phyloP scores from a whole-genome alignment of 2,329 filamentous ascomycete genomes.

The Colletotrichum sublineola region DNA sequence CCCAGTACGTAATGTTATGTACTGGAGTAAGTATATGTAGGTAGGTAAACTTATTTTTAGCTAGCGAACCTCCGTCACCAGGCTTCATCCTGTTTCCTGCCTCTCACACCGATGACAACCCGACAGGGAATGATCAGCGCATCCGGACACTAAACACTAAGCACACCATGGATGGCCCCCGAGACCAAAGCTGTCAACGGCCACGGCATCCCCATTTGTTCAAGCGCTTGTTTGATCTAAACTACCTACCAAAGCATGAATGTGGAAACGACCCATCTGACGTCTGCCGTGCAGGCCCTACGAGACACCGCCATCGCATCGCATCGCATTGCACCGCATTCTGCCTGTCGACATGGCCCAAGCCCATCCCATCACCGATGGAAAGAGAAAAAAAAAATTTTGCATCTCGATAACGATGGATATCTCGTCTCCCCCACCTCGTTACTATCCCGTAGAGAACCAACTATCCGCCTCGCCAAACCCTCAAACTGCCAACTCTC shows the following conservation, averaged over 20 bases:
- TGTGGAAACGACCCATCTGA: conserved; percentile 14
- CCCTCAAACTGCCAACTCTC: not conserved
- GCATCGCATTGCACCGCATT: not conserved
- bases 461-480: not conserved
- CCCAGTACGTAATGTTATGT: too few relatives aligned
- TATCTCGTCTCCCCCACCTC: not conserved
- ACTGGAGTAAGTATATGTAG: too few relatives aligned
- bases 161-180: not conserved
- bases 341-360: conserved; percentile 6
- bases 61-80: conserved; percentile 17
- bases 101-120: conserved; percentile 21
- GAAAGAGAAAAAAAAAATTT: conserved; percentile 18
- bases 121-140: conserved; percentile 7
- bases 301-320: not conserved
- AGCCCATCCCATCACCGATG: conserved; percentile 1
- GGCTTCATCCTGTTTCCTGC: conserved; percentile 24
- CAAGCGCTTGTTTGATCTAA: conserved; percentile 31
- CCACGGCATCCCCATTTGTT: conserved; percentile 38
- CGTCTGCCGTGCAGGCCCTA: conserved; percentile 24
- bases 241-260: conserved; percentile 22
- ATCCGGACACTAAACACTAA: not conserved
- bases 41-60: conserved; percentile 34
- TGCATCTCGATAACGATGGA: conserved; percentile 17
- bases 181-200: conserved; percentile 21
- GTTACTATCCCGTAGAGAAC: not conserved